Evolutionary conservation across 306 rosid species (phyloP), one percentile per base, ranked within the genome.

Genomic region (Cicer bijugum): DNA sequence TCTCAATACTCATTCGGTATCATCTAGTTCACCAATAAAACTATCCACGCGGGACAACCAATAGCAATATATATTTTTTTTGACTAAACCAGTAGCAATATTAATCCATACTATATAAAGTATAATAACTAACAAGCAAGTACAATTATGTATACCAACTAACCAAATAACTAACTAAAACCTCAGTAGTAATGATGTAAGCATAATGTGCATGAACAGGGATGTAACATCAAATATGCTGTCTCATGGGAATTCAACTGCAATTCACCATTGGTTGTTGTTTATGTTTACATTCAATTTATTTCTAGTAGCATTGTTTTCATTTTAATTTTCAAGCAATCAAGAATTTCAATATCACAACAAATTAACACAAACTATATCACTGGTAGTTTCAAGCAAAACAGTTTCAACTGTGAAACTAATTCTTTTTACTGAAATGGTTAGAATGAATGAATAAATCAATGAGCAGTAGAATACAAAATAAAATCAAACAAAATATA

Each of bases 391-490:
- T 69, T 69, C 55, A 69, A 37, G 48, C 28, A 23, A 56, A 72
- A 44, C 57, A 61, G 19, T 12, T 48, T 40, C 8, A 62, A 17
- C 64, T 1, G 6, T 44, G 44, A 48, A 40, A 46, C 37, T 76
- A 46, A 15, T n/a, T 52, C 33, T 42, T 67, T 58, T 50, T 14
- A 43, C 20, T 5, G 50, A 65, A 53, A 67, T 35, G 68, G 64
- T 66, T 61, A 7, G 10, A 20, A 52, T 69, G 69, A 81, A 81
- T 74, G 64, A 81, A 78, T 81, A 78, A 84, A 84, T 78, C 66
- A 78, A 81, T 74, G 39, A 75, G 60, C 6, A 76, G 0, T 65
- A 60, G 3, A 37, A 75, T 75, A 75, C 55, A 60, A 67, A 43
- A 3, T 28, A 28, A 28, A 23, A 2, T 23, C 2, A 23, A 23